phyloP scores from a whole-genome alignment of 2,329 filamentous ascomycete species.

The Penicillium capsulatum region DNA sequence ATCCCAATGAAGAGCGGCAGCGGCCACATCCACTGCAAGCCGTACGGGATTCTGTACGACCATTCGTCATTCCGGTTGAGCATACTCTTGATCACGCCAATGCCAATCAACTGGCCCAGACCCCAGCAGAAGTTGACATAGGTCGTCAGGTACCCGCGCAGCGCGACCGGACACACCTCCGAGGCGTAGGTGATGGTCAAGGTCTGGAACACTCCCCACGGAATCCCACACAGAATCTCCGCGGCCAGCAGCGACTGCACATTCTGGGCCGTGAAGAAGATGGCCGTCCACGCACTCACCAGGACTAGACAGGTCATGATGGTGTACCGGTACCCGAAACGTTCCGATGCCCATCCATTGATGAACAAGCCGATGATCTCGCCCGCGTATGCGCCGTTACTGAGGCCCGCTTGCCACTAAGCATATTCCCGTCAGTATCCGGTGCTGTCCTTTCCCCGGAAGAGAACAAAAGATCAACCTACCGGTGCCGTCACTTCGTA shows the following conservation, averaged over 20 bases:
- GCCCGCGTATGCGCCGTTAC: constrained; percentile 42
- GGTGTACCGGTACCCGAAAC: constrained; percentile 51
- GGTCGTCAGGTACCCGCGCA: constrained; percentile 45
- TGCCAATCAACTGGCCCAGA: constrained; percentile 49
- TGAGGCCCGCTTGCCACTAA: constrained; percentile 46
- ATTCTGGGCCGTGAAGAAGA: constrained; percentile 51
- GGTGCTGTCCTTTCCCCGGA: no score
- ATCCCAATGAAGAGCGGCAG: constrained; percentile 48
- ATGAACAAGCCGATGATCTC: constrained; percentile 51
- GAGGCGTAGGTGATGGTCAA: constrained; percentile 47
- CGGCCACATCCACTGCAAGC: constrained; percentile 53
- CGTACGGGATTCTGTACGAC: constrained; percentile 52
- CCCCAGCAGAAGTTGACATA: constrained; percentile 48
- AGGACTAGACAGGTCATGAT: constrained; percentile 47
- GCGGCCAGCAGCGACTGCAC: constrained; percentile 48
- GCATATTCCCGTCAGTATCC: constrained; percentile 16
- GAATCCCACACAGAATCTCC: constrained; percentile 50
- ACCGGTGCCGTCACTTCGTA: constrained; percentile 41
- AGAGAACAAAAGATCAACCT: constrained; percentile 14
- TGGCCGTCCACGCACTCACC: constrained; percentile 47
- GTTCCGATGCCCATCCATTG: constrained; percentile 50
- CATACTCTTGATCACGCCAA: constrained; percentile 50
- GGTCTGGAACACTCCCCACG: constrained; percentile 52
- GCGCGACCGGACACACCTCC: constrained; percentile 46
- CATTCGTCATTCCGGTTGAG: constrained; percentile 45